Evolutionary conservation across 1,139 yeast species (phyloP), one percentile per base, ranked within the genome.

Genomic region (Pneumocystis sp.): DNA sequence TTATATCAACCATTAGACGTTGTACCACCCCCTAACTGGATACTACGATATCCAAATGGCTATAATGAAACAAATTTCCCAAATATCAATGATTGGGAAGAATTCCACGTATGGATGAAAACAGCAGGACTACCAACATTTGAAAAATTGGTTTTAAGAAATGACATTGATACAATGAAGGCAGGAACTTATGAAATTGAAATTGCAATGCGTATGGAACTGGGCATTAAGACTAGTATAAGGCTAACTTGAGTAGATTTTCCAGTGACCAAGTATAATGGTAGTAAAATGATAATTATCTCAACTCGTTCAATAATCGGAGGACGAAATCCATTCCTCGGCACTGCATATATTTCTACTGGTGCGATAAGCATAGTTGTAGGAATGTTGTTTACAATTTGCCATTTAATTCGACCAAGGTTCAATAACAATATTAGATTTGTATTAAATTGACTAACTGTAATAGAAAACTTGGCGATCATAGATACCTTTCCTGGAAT

Each of bases 51-150:
- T 74, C 98, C 98, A n/a, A 74, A 90, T 69, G 97, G 97, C 0
- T 93, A 93, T 77, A 90, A 87, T 25, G 86, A 83, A 37, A 84
- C 85, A 15, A 90, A 89, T 73, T 74, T 93, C 67, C 98, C 97
- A 2, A 93, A 93, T 74, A 79, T 89, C 62, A 44, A 63, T 25
- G 76, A 78, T 10, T 86, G 95, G 93, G 83, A 80, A 68, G 89
- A 89, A 72, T 85, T 93, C 74, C 97, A 93, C 76, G 93, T 91
- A 74, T 93, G 99, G 99, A 91, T 93, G 97, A 85, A 90, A 72
- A 86, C 97, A 1, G 86, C 97, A 2, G 97, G 93, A 0, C 80
- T 95, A 68, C 86, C 97, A 10, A 84, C 84, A 40, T 93, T 95
- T 73, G 84, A 88, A 72, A 90, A 90, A 75, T 78, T 93, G 73